Evolutionary conservation across 2,329 filamentous ascomycete genomes (phyloP).

Genomic region (Ophiosphaerella korrae): DNA sequence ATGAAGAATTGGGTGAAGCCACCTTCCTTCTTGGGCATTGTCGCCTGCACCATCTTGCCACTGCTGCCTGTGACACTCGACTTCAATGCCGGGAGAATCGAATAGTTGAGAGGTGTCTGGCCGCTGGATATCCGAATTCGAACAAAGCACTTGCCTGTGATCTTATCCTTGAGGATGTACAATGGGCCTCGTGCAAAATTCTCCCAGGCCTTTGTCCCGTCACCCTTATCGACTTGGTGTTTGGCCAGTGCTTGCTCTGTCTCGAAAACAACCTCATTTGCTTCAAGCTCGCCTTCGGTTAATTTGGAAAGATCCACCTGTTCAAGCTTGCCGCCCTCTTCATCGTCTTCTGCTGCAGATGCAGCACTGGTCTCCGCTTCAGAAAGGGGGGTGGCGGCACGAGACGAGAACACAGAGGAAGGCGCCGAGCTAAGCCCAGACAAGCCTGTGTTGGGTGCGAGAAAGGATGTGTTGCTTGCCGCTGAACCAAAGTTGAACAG

Average conservation of each 20-base stretch:
- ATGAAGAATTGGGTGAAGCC: conserved; percentile 29
- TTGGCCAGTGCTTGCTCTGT: conserved; percentile 35
- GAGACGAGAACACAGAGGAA: conserved; percentile 41
- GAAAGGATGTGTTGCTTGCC: conserved; percentile 20
- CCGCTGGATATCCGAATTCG: conserved; percentile 42
- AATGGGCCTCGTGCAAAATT: conserved; percentile 40
- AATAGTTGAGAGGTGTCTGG: conserved; percentile 39
- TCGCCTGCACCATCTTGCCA: conserved; percentile 37
- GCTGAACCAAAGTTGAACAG: conserved; percentile 33
- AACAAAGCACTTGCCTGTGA: conserved; percentile 37
- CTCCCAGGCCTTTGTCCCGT: conserved; percentile 36
- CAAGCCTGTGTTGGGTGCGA: conserved; percentile 22
- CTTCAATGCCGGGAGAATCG: conserved; percentile 32
- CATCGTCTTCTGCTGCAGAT: conserved; percentile 34
- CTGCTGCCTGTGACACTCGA: conserved; percentile 29
- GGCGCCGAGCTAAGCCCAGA: conserved; percentile 29
- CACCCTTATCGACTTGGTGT: conserved; percentile 29
- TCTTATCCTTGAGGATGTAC: conserved; percentile 45
- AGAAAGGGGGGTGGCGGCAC: conserved; percentile 44
- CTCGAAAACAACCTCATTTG: conserved; percentile 43
- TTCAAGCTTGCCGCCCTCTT: conserved; percentile 33
- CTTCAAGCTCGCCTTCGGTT: conserved; percentile 37
- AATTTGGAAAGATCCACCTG: conserved; percentile 40
- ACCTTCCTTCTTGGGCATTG: conserved; percentile 30
- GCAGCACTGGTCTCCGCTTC: conserved; percentile 40